Evolutionary conservation across 768 basidiomycete species (phyloP), one percentile per base, ranked within the genome.

Genomic region (Podaxis sp.): DNA sequence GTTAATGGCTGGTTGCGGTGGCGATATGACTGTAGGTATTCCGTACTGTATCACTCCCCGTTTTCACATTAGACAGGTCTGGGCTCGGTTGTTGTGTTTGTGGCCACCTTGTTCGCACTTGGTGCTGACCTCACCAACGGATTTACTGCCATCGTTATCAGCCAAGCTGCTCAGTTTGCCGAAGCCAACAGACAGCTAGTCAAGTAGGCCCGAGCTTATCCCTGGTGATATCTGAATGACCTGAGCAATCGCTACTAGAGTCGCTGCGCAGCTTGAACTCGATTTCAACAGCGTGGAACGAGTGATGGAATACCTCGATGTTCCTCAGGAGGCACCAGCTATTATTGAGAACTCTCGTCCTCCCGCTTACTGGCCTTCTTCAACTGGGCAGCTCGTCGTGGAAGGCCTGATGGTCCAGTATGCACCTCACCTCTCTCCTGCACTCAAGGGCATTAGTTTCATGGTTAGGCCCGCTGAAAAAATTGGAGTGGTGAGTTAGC

Each of bases 271-370:
- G 64, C 70, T 89, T 1, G 89, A 89, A 67, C 78, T 89, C 11
- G 87, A 89, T 65, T 89, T 89, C 71, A 89, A 88, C 66, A 85
- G 86, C 40, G 83, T 90, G 1, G 89, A 91, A 66, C 83, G 89
- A 60, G 85, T 90, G 23, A 79, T 83, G 14, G 88, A 89, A 69
- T 90, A 90, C 67, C 75, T 89, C 18, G 80, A 82, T 37, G 79
- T 88, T 6, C 80, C 82, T 1, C 86, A 88, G 69, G 89, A 91
- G 70, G 86, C 87, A 0, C 85, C 86, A 44, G 81, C 86, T 0
- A 72, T 85, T 47, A 77, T 86, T 55, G 75, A 82, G 27, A 76
- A 78, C 38, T 76, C 67, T 54, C 77, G 84, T 51, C 86, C 88
- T n/a, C 88, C 88, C 1, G 88, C 87, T 1, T 85, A 84, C 62